Evolutionary conservation across 2,329 filamentous ascomycete genomes (phyloP), one percentile per base, ranked within the genome.

Genomic region (Botrytis medusae): DNA sequence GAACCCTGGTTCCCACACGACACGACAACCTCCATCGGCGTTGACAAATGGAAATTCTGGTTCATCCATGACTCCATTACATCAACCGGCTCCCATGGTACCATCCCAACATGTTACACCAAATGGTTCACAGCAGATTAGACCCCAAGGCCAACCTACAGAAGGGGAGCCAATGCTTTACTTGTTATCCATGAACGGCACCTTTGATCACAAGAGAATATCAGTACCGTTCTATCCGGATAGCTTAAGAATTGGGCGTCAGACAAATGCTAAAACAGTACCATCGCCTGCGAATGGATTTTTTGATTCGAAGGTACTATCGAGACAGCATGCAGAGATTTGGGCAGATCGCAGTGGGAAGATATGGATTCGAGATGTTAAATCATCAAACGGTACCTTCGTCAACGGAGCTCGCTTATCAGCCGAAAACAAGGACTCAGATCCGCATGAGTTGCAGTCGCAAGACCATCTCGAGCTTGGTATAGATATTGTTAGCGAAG

Each of bases 331-430:
- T 82, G 96, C 96, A 51, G 96, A 99, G 82, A 92, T 99, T 54
- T 98, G 94, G 90, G 94, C 96, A 22, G 91, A 93, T 71, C 91
- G 93, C 75, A 86, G 84, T 75, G 95, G 95, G 71, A 97, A 97
- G 81, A 92, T 99, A 61, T 98, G 91, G 88, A 98, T 99, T 78
- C 90, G 95, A 73, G 96, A 99, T 83, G 93, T 99, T 78, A 99
- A 98, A 83, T 98, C 96, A 0, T 99, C 96, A 59, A 99, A 99
- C 81, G 96, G 96, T 74, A 99, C 96, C 0, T 99, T 99, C 82
- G 95, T 99, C 78, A 99, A 99, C 79, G 94, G 94, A 32, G 90
- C 92, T 72, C 91, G 96, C 44, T 83, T 99, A 74, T 98, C 96
- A 2, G 93, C 91, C 71, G 96, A 99, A 82, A 99, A 98, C 79